These are phyloP conservation scores for Vitis hybrid DNA, from an alignment of 177 flowering plant genomes.

Conservation along the genomic window DNA sequence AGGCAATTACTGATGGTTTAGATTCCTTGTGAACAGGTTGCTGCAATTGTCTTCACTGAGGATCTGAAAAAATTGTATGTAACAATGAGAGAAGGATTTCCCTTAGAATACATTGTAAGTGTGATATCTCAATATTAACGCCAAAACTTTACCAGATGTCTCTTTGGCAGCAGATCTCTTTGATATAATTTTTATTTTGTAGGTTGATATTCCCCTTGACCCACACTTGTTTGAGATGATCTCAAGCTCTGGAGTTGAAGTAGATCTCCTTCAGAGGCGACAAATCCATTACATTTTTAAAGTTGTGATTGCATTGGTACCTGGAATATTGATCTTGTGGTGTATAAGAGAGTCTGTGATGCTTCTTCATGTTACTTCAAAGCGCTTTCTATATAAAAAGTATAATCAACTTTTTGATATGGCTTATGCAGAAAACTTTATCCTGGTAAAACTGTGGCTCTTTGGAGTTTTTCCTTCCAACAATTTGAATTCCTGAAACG, in stretches of 20 bases:
- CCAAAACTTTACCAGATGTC: background rate
- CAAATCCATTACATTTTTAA: constrained; percentile 76
- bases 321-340: constrained; percentile 83
- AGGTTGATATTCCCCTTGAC: constrained; percentile 99
- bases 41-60: constrained; percentile 93
- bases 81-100: constrained; percentile 98
- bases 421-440: constrained; percentile 92
- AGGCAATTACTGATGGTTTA: background rate
- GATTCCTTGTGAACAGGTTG: constrained; percentile 58
- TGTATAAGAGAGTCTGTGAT: constrained; percentile 72
- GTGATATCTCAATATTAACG: constrained; percentile 1
- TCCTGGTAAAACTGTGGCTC: constrained; percentile 54
- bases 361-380: constrained; percentile 73
- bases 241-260: constrained; percentile 89
- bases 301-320: constrained; percentile 68
- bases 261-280: constrained; percentile 85
- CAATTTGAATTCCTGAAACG: background rate
- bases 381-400: constrained; percentile 70
- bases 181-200: constrained; percentile 17
- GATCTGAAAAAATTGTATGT: constrained; percentile 84
- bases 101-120: constrained; percentile 87
- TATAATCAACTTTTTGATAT: constrained; percentile 84
- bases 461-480: background rate
- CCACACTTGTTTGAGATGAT: constrained; percentile 88
- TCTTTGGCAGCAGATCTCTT: background rate